These are phyloP conservation scores for Skeletonema marinoi DNA, from an alignment of 108 stramenopile species.

Conservation along the genomic window DNA sequence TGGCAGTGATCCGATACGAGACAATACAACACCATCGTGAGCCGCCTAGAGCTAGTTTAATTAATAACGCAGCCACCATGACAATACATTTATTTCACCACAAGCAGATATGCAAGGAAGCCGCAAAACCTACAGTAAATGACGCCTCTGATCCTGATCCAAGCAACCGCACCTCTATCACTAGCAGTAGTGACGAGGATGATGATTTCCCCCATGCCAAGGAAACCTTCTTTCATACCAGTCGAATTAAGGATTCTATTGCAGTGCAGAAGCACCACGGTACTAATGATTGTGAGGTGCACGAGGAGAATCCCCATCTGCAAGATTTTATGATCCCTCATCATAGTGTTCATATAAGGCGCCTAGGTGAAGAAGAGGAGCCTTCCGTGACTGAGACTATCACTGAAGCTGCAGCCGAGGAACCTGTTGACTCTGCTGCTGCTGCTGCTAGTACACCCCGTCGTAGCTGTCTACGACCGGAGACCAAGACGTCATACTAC, in stretches of 20 bases:
- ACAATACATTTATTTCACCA: too few species aligned
- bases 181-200: not conserved
- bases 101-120: too few species aligned
- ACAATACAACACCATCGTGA: too few species aligned
- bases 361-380: not conserved
- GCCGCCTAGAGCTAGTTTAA: too few species aligned
- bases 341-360: not conserved
- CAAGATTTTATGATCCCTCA: slow-evolving; percentile 14
- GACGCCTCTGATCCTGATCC: not conserved
- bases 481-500: slow-evolving; percentile 3
- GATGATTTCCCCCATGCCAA: not conserved
- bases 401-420: not conserved
- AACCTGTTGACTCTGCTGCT: not conserved
- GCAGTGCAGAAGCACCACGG: not conserved
- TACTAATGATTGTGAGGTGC: slow-evolving; percentile 6
- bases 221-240: not conserved
- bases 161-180: not conserved
- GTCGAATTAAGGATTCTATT: not conserved
- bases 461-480: slow-evolving; percentile 1
- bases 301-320: slow-evolving; percentile 22
- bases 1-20: too few species aligned
- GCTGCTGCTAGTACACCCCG: not conserved
- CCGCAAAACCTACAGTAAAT: not conserved
- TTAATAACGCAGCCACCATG: too few species aligned
- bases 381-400: not conserved